Evolutionary conservation across 2,329 filamentous ascomycete genomes (phyloP).

Genomic region (Calonectria hongkongensis): DNA sequence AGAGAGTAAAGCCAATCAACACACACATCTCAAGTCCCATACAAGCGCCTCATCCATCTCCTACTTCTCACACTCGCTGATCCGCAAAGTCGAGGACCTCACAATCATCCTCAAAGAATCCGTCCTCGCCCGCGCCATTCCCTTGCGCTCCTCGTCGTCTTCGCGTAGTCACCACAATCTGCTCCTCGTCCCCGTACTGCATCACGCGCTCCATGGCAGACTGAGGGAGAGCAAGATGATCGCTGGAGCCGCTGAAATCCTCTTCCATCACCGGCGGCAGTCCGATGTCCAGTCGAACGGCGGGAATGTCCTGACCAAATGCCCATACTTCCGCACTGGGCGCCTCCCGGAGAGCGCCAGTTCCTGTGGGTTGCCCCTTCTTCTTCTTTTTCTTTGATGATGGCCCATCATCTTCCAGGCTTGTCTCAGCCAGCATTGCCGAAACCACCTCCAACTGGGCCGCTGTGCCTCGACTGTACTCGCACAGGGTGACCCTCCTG

Average conservation of each 20-base stretch:
- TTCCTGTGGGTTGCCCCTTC: conserved; percentile 55
- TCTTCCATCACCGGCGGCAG: conserved; percentile 69
- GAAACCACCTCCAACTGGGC: conserved; percentile 61
- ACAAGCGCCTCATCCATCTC: conserved; percentile 32
- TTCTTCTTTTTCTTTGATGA: conserved; percentile 63
- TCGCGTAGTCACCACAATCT: conserved; percentile 89
- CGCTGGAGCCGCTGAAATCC: conserved; percentile 70
- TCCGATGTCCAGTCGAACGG: conserved; percentile 72
- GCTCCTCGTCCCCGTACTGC: conserved; percentile 79
- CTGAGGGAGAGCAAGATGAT: conserved; percentile 75
- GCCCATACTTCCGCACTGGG: conserved; percentile 67
- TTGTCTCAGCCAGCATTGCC: conserved; percentile 63
- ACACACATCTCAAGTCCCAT: conserved; percentile 40
- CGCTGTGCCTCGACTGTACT: conserved; percentile 69
- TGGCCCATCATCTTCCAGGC: conserved; percentile 62
- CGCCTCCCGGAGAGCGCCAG: conserved; percentile 41
- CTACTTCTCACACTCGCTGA: conserved; percentile 73
- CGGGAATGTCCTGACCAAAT: conserved; percentile 74
- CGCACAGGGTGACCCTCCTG: conserved; percentile 84
- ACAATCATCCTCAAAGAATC: conserved; percentile 94
- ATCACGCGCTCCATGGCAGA: conserved; percentile 79
- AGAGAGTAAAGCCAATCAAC: conserved; percentile 50
- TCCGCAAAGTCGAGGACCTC: conserved; percentile 93
- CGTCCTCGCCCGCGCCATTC: conserved; percentile 76
- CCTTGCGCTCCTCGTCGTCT: conserved; percentile 75